These are phyloP conservation scores for Lichtheimia corymbifera DNA, from an alignment of 371 early-diverging fungal genomes.

Conservation along the genomic window DNA sequence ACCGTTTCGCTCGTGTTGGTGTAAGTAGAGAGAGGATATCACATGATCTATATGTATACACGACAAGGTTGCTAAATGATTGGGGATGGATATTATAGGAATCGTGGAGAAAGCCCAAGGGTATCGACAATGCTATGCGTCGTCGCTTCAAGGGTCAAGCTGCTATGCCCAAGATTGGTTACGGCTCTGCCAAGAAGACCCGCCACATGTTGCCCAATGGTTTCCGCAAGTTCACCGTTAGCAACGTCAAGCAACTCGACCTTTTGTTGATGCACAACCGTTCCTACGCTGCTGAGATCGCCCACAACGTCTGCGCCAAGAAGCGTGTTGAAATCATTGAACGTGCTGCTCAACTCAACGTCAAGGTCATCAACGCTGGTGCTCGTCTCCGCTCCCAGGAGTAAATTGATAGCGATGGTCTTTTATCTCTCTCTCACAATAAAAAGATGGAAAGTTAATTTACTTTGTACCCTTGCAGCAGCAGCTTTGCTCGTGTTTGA, in stretches of 20 bases:
- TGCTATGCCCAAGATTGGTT: constrained; percentile 99
- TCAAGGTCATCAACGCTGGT: constrained; percentile 95
- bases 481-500: too few relatives aligned
- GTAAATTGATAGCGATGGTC: constrained; percentile 35
- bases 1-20: constrained; percentile 96
- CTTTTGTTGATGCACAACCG: constrained; percentile 97
- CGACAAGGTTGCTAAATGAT: neutral
- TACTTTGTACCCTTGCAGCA: too few relatives aligned
- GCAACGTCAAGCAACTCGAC: constrained; percentile 93
- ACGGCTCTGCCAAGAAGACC: constrained; percentile 93
- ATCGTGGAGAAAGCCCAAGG: constrained; percentile 99
- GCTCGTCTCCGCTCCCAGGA: constrained; percentile 92
- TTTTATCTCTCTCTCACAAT: constrained; percentile 1
- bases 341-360: constrained; percentile 94
- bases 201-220: constrained; percentile 96
- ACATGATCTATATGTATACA: too few relatives aligned
- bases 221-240: constrained; percentile 95
- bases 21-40: constrained; percentile 50
- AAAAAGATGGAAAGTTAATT: constrained; percentile 1
- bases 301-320: constrained; percentile 93
- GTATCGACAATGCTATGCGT: constrained; percentile 99
- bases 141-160: constrained; percentile 97
- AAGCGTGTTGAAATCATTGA: constrained; percentile 96
- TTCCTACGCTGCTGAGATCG: constrained; percentile 98
- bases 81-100: constrained; percentile 52